These are phyloP conservation scores for Gamarada debralockiae DNA, from an alignment of 495 filamentous ascomycete genomes.

Conservation along the genomic window DNA sequence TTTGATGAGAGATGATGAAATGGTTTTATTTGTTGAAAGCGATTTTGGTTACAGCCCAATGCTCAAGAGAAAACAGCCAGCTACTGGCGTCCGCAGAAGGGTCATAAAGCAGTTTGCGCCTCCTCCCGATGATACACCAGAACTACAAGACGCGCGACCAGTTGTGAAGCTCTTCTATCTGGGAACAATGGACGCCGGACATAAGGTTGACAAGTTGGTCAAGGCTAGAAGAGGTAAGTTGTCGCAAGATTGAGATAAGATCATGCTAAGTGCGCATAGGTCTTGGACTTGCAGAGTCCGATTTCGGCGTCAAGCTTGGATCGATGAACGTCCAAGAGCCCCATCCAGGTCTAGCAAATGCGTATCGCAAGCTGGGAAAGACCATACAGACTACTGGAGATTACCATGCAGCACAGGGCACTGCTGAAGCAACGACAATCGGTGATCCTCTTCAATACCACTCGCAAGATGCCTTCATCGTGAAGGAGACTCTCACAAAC, in stretches of 20 bases:
- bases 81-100: conserved; percentile 90
- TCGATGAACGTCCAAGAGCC: conserved; percentile 84
- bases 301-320: conserved; percentile 85
- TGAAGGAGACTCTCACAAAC: conserved; percentile 98
- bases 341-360: conserved; percentile 79
- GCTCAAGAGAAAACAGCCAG: conserved; percentile 92
- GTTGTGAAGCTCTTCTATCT: conserved; percentile 95
- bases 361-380: conserved; percentile 93
- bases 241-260: background rate
- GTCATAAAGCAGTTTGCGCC: conserved; percentile 98
- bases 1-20: conserved; percentile 91
- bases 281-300: conserved; percentile 87
- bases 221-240: conserved; percentile 81
- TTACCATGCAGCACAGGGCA: conserved; percentile 95
- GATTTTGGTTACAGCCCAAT: conserved; percentile 98
- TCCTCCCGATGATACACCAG: conserved; percentile 94
- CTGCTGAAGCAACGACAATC: conserved; percentile 91
- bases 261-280: conserved; percentile 45
- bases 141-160: conserved; percentile 83
- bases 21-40: conserved; percentile 95
- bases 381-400: conserved; percentile 90
- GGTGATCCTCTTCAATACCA: conserved; percentile 94
- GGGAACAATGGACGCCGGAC: conserved; percentile 88
- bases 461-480: conserved; percentile 93
- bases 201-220: conserved; percentile 93